Base-by-base conservation (phyloP, 192 early-diverging fungal genomes). In the Chytriomyces confervae region DNA sequence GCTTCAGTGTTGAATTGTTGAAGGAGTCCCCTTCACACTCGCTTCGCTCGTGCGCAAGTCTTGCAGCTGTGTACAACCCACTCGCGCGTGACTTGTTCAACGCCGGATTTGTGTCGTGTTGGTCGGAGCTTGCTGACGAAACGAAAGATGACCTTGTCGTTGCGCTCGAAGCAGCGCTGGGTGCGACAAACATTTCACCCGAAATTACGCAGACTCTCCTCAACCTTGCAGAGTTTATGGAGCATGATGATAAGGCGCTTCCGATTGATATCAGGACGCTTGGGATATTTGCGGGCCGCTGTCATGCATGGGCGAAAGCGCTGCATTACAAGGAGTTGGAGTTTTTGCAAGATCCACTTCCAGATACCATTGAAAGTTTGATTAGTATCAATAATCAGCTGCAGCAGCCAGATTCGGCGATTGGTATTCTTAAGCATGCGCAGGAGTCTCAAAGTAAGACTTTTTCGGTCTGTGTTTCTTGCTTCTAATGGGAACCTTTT, bases 141-240 rank as follows among this genome's bases (percentile, higher is more conserved):
- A 93, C 94, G 79, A 91, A 96, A 83, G 95, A 96, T 64, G 96
- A 96, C 64, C 84, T 99, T 10, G 93, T 95, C 0, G 78, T 76
- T 29, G 92, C 91, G 1, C 78, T 98, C 49, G 92, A 96, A 78
- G 93, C 89, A 2, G 97, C 95, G 5, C 84, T 97, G 4, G 89
- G 86, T 5, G 91, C 94, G 7, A 85, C 86, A 5, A 94, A 92
- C 61, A 95, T 95, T 51, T 95, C 97, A n/a, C 90, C 95, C 0
- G 96, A 99, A 74, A 94, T 98, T 50, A 85, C 95, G 77, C 94
- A 96, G 77, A 92, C 90, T 0, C 85, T 99, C 23, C 87, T 99
- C 48, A 96, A 97, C 64, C 88, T 99, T 45, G 96, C 97, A 6
- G 97, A 97, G 80, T 97, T 95, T 69, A 99, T 99, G 97, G 97